Percentiles rank a stretch among this genome's conserved stretches.
These are phyloP conservation scores for Chondrostereum purpureum DNA, from an alignment of 1,284 basidiomycete species.

Conservation along the genomic window DNA sequence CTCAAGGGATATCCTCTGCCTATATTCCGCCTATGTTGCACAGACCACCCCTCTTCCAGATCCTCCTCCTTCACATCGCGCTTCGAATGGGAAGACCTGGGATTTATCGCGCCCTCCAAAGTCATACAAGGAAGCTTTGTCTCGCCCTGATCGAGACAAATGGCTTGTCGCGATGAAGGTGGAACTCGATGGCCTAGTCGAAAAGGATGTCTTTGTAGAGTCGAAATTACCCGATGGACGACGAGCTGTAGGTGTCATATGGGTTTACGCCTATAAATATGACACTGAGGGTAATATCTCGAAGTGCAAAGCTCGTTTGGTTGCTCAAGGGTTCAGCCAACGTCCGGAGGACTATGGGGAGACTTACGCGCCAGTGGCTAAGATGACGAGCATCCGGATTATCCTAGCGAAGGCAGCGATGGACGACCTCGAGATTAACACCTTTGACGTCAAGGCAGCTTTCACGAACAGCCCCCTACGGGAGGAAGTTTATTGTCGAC, in stretches of 20 bases:
- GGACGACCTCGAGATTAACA: too few species aligned
- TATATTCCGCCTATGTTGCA: too few species aligned
- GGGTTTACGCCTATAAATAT: conserved; percentile 30
- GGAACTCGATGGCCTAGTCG: conserved; percentile 18
- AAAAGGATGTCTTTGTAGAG: conserved; percentile 20
- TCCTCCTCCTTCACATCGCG: too few species aligned
- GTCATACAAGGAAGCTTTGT: too few species aligned
- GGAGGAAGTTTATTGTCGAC: too few species aligned
- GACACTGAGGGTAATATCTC: conserved; percentile 23
- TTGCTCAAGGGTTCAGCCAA: conserved; percentile 34
- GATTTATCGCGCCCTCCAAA: background rate
- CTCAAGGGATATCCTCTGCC: too few species aligned
- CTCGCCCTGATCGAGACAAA: conserved; percentile 8
- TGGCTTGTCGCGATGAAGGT: conserved; percentile 24
- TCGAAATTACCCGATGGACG: conserved; percentile 15
- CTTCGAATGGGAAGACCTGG: too few species aligned
- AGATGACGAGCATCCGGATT: background rate
- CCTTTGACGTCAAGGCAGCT: too few species aligned
- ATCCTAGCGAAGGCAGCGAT: too few species aligned
- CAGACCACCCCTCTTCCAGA: too few species aligned
- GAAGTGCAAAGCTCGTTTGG: conserved; percentile 30
- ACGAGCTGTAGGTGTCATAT: conserved; percentile 23
- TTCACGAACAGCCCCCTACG: too few species aligned
- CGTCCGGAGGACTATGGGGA: conserved; percentile 31
- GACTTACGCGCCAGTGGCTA: conserved; percentile 28